Conservation (phyloP, 75 land plant genomes). For the Pinus albicaulis region DNA sequence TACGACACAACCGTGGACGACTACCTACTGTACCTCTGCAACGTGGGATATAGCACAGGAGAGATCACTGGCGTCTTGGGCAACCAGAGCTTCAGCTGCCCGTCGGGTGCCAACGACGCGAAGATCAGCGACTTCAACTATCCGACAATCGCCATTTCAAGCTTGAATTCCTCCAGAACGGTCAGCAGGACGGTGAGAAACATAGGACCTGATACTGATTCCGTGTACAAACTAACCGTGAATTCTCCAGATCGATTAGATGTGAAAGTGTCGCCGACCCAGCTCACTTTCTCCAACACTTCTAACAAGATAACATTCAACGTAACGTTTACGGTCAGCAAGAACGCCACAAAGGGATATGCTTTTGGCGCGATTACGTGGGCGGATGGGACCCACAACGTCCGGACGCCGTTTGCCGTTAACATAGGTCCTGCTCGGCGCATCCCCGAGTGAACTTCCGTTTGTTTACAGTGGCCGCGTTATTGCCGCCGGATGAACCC, state of each 20-base stretch:
- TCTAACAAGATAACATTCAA: slow-evolving; percentile 18
- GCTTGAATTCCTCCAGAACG: not conserved
- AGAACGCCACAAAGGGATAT: slow-evolving; percentile 35
- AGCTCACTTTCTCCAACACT: slow-evolving; percentile 27
- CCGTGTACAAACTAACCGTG: slow-evolving; percentile 27
- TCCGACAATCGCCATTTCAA: slow-evolving; percentile 45
- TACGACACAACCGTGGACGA: slow-evolving; percentile 45
- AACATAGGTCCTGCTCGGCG: slow-evolving; percentile 17
- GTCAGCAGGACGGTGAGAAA: slow-evolving; percentile 45
- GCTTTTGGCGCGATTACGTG: slow-evolving; percentile 66
- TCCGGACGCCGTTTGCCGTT: slow-evolving; percentile 53
- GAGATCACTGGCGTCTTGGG: slow-evolving; percentile 30
- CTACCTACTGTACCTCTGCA: slow-evolving; percentile 53
- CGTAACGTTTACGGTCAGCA: slow-evolving; percentile 23
- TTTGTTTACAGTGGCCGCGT: too few relatives aligned
- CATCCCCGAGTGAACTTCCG: too few relatives aligned
- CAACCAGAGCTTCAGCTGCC: slow-evolving; percentile 19
- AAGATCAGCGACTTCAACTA: slow-evolving; percentile 62
- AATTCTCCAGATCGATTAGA: slow-evolving; percentile 27
- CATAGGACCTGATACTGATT: slow-evolving; percentile 29
- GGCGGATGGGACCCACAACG: slow-evolving; percentile 61
- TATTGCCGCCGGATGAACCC: too few relatives aligned
- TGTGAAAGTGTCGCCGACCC: slow-evolving; percentile 45
- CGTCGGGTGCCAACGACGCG: slow-evolving; percentile 14
- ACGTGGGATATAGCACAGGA: slow-evolving; percentile 42